Percentiles rank a stretch among this genome's conserved stretches.
Conservation (phyloP, 441 rosid genomes). For the Pelargonium fulgidum region DNA sequence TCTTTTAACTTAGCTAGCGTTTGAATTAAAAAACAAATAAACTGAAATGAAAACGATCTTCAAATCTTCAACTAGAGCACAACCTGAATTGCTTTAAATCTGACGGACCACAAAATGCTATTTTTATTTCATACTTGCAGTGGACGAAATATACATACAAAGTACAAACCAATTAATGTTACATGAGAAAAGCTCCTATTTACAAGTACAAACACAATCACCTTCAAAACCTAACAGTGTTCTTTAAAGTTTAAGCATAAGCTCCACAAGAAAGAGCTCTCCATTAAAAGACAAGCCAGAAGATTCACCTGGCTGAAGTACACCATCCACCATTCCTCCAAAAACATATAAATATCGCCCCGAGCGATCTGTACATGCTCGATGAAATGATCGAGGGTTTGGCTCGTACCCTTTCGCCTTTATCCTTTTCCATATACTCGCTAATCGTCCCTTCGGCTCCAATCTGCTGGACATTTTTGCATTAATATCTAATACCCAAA, state of each 20-base stretch:
- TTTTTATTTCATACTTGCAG: background rate
- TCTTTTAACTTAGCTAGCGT: too few species aligned
- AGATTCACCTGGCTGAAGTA: constrained; percentile 41
- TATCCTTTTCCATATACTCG: constrained; percentile 59
- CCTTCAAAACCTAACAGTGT: background rate
- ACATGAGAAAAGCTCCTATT: background rate
- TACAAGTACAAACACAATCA: background rate
- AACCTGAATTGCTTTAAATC: background rate
- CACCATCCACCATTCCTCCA: constrained; percentile 88
- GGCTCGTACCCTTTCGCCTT: constrained; percentile 47
- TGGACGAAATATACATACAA: background rate
- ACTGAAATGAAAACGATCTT: too few species aligned
- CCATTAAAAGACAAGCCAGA: constrained; percentile 61
- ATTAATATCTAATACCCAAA: constrained; percentile 75
- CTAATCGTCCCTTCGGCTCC: constrained; percentile 23
- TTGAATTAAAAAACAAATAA: too few species aligned
- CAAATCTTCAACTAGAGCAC: too few species aligned
- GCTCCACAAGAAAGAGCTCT: constrained; percentile 69
- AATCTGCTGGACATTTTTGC: too few species aligned
- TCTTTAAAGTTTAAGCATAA: constrained; percentile 38
- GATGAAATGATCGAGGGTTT: constrained; percentile 64
- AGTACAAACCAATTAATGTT: background rate
- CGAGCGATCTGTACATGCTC: constrained; percentile 63
- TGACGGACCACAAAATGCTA: background rate
- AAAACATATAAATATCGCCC: constrained; percentile 59